These are phyloP conservation scores for Viola pubescens DNA, from an alignment of 441 rosid genomes.

Conservation along the genomic window DNA sequence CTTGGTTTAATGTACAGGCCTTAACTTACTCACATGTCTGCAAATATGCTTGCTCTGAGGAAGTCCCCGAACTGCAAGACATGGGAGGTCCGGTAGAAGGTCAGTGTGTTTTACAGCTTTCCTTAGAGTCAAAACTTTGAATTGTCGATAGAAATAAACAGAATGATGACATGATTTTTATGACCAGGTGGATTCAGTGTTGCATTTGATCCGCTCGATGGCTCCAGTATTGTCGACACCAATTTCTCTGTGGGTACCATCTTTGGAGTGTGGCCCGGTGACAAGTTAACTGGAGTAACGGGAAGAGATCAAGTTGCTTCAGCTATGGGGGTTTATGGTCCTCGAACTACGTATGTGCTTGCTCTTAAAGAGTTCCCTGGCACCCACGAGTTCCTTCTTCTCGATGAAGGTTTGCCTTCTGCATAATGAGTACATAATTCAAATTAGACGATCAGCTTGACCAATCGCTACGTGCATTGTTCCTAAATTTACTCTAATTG, in stretches of 20 bases:
- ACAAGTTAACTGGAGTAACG: constrained; percentile 70
- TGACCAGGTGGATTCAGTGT: constrained; percentile 85
- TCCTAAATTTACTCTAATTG: no score
- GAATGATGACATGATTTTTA: no score
- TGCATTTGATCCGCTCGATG: constrained; percentile 93
- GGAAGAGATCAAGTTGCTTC: constrained; percentile 96
- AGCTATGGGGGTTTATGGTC: constrained; percentile 97
- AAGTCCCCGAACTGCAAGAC: constrained; percentile 91
- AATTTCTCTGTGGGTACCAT: constrained; percentile 94
- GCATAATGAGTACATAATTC: neutral
- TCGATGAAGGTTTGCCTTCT: constrained; percentile 64
- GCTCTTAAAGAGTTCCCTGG: constrained; percentile 83
- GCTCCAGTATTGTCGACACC: constrained; percentile 89
- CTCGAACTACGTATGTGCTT: constrained; percentile 87
- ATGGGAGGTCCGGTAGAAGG: constrained; percentile 97
- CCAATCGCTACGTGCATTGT: neutral
- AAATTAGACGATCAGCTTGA: neutral
- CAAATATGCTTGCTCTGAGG: constrained; percentile 93
- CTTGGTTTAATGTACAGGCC: constrained; percentile 39
- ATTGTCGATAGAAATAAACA: no score
- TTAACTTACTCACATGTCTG: constrained; percentile 80
- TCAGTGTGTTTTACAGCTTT: constrained; percentile 16
- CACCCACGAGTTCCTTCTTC: constrained; percentile 96
- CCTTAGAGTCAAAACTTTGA: no score
- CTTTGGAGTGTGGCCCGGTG: constrained; percentile 99